phyloP scores from a whole-genome alignment of 1,284 basidiomycete species.

The Lignosus rhinocerotis region DNA sequence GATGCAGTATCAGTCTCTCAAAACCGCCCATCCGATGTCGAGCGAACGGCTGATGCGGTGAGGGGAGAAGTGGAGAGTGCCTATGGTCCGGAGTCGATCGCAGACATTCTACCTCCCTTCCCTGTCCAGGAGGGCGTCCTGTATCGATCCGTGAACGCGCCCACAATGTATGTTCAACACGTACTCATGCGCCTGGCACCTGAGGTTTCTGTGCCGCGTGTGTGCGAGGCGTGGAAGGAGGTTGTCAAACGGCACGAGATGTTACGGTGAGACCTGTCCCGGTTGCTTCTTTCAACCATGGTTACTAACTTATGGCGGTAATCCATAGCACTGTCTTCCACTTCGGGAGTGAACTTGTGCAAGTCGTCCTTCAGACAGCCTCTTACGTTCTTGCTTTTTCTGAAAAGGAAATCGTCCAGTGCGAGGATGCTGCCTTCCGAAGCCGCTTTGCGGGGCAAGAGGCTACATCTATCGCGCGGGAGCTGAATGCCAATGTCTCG shows the following conservation, averaged over 20 bases:
- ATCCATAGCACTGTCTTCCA: conserved; percentile 46
- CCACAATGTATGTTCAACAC: conserved; percentile 49
- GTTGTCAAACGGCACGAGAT: conserved; percentile 39
- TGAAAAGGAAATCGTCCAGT: conserved; percentile 16
- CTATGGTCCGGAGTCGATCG: conserved; percentile 32
- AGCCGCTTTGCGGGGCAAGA: conserved; percentile 35
- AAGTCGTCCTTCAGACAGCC: conserved; percentile 40
- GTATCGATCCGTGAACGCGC: conserved; percentile 41
- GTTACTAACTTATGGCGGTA: not conserved
- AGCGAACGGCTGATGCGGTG: conserved; percentile 33
- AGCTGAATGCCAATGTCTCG: conserved; percentile 40
- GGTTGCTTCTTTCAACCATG: not conserved
- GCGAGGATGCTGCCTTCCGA: conserved; percentile 28
- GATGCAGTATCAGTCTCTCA: not conserved
- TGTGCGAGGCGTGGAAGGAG: conserved; percentile 40
- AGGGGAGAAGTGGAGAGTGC: conserved; percentile 29
- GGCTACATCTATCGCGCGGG: conserved; percentile 34
- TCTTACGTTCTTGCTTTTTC: conserved; percentile 32
- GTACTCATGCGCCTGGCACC: conserved; percentile 37
- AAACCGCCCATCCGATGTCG: conserved; percentile 17
- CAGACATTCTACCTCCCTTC: conserved; percentile 45
- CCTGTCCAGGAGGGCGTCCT: conserved; percentile 52
- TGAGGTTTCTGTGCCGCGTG: conserved; percentile 23
- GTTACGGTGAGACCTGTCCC: conserved; percentile 37
- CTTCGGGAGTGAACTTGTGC: conserved; percentile 41